Conservation (phyloP, 306 rosid genomes). For the Morella rubra region DNA sequence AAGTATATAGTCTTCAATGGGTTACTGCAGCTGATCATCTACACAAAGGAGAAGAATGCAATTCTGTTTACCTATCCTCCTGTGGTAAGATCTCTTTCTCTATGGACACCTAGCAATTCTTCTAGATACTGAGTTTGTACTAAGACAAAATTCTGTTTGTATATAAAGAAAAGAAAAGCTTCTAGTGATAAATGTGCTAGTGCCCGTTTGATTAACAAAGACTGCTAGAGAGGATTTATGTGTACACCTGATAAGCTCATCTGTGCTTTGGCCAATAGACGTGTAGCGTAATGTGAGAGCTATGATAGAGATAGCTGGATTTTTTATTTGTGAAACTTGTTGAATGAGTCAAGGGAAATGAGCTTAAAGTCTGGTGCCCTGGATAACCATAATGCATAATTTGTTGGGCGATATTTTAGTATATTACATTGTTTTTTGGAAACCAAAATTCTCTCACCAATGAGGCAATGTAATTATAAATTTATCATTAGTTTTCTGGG, state of each 20-base stretch:
- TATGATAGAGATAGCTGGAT: neutral
- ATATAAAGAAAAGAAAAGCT: neutral
- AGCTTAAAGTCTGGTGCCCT: neutral
- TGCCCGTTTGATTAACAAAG: neutral
- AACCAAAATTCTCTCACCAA: neutral
- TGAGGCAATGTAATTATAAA: no score
- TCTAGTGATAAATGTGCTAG: neutral
- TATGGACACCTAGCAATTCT: neutral
- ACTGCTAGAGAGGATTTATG: conserved; percentile 1
- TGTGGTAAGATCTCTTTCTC: conserved; percentile 45
- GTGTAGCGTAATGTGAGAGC: neutral
- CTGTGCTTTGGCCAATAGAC: neutral
- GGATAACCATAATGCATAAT: neutral
- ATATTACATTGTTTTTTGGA: neutral
- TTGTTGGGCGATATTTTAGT: neutral
- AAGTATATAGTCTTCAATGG: conserved; percentile 79
- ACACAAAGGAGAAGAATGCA: conserved; percentile 87
- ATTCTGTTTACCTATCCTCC: conserved; percentile 89
- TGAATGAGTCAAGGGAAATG: neutral
- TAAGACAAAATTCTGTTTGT: neutral
- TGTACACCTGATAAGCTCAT: neutral
- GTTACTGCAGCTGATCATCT: conserved; percentile 79
- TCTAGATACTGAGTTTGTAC: neutral
- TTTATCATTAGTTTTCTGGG: neutral
- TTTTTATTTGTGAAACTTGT: neutral